Conservation (phyloP, 1,284 basidiomycete species). For the Sanghuangporus weigelae region DNA sequence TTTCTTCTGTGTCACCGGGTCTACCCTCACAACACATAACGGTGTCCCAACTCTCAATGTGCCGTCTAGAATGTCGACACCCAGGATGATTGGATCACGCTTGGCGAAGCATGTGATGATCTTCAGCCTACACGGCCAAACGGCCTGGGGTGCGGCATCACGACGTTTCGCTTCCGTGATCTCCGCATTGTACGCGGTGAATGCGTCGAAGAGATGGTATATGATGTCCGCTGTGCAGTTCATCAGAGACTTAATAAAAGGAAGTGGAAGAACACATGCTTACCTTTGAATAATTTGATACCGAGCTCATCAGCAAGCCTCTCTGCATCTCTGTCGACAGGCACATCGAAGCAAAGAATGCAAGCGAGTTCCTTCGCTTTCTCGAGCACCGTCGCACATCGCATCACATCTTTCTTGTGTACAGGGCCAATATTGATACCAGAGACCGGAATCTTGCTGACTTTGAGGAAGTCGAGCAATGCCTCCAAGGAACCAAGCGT, state of each 20-base stretch:
- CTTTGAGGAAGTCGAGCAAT: constrained; percentile 91
- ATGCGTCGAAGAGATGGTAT: constrained; percentile 97
- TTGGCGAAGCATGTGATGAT: constrained; percentile 92
- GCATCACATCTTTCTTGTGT: constrained; percentile 94
- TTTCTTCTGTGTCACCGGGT: constrained; percentile 83
- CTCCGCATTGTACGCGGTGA: constrained; percentile 94
- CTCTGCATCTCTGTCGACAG: constrained; percentile 91
- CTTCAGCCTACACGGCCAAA: constrained; percentile 96
- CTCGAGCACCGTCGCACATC: constrained; percentile 91
- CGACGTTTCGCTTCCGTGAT: constrained; percentile 89
- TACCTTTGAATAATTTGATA: constrained; percentile 90
- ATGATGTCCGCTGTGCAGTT: constrained; percentile 81
- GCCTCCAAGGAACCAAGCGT: constrained; percentile 98
- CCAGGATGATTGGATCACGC: constrained; percentile 96
- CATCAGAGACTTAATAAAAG: constrained; percentile 9
- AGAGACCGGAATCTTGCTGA: constrained; percentile 95
- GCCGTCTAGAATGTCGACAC: constrained; percentile 96
- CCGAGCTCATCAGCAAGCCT: constrained; percentile 91
- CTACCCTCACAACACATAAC: constrained; percentile 88
- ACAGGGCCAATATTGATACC: constrained; percentile 99
- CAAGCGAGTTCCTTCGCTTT: constrained; percentile 94
- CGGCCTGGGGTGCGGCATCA: constrained; percentile 91
- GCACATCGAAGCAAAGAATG: constrained; percentile 96
- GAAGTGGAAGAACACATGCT: background rate
- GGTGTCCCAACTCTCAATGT: constrained; percentile 93